phyloP scores from a whole-genome alignment of 1,284 basidiomycete species.

The Ustilago tritici region DNA sequence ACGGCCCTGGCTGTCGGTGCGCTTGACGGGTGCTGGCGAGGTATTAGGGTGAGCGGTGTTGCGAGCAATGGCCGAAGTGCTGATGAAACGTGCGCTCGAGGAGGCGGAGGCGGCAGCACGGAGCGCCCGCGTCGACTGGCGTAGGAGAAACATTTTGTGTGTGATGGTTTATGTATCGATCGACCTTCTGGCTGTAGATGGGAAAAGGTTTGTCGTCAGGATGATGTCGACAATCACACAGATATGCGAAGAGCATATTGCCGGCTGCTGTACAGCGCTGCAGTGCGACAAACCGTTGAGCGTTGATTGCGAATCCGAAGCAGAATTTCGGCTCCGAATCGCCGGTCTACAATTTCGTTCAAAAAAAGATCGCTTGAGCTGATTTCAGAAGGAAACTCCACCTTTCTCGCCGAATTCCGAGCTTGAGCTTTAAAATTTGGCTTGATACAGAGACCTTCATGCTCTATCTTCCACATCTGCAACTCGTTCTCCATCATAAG shows the following conservation, averaged over 20 bases:
- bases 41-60: slow-evolving; percentile 42
- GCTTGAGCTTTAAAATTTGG: slow-evolving; percentile 18
- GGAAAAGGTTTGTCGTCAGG: not conserved
- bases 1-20: slow-evolving; percentile 39
- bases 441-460: not conserved
- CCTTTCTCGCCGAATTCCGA: slow-evolving; percentile 32
- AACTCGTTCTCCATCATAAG: not conserved
- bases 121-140: slow-evolving; percentile 46
- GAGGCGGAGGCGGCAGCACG: slow-evolving; percentile 37
- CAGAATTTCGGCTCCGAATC: slow-evolving; percentile 28
- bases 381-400: slow-evolving; percentile 8
- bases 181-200: slow-evolving; percentile 11
- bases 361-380: not conserved
- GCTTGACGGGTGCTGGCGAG: slow-evolving; percentile 38
- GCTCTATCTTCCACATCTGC: not conserved
- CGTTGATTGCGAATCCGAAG: slow-evolving; percentile 22
- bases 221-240: not conserved
- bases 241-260: slow-evolving; percentile 1
- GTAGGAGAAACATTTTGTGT: slow-evolving; percentile 35
- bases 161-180: slow-evolving; percentile 8
- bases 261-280: not conserved
- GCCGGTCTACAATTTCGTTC: slow-evolving; percentile 12
- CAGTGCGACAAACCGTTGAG: slow-evolving; percentile 24
- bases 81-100: slow-evolving; percentile 43
- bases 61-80: slow-evolving; percentile 36